phyloP scores from a whole-genome alignment of 352 stramenopile genomes.

The Paralagenidium karlingii region DNA sequence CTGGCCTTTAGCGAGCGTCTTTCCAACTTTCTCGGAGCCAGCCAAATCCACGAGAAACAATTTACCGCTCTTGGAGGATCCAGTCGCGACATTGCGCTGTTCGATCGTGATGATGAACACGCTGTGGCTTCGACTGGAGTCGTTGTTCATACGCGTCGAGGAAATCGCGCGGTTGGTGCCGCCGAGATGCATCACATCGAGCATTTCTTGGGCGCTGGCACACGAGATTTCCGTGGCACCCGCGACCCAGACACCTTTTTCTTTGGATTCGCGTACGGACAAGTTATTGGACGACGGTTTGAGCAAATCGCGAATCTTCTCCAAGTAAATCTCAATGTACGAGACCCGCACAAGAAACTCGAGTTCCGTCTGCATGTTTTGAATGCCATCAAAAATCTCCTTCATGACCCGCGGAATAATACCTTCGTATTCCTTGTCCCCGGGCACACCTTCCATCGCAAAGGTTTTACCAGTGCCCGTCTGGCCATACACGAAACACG shows the following conservation, averaged over 20 bases:
- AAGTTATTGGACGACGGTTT: conserved; percentile 80
- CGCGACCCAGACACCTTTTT: conserved; percentile 94
- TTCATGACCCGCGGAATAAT: conserved; percentile 69
- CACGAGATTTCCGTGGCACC: conserved; percentile 82
- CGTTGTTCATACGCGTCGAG: conserved; percentile 93
- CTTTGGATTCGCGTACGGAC: conserved; percentile 89
- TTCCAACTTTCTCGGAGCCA: conserved; percentile 87
- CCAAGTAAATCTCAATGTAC: conserved; percentile 98
- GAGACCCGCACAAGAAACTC: conserved; percentile 94
- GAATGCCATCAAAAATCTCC: conserved; percentile 58
- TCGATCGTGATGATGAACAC: conserved; percentile 97
- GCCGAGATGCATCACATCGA: conserved; percentile 82
- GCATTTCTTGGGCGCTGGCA: conserved; percentile 82
- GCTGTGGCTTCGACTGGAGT: conserved; percentile 90
- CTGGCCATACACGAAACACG: no score
- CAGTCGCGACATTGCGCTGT: conserved; percentile 36
- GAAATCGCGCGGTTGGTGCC: conserved; percentile 90
- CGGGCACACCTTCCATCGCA: conserved; percentile 47
- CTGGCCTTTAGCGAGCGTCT: conserved; percentile 92
- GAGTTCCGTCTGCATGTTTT: conserved; percentile 52
- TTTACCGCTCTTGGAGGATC: conserved; percentile 70
- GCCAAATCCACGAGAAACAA: conserved; percentile 95
- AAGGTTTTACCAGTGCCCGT: no score
- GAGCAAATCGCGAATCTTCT: conserved; percentile 94
- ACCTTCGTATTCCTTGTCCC: conserved; percentile 42